Evolutionary conservation across 2,329 filamentous ascomycete genomes (phyloP).

Genomic region (Ceratocystis cubensis): DNA sequence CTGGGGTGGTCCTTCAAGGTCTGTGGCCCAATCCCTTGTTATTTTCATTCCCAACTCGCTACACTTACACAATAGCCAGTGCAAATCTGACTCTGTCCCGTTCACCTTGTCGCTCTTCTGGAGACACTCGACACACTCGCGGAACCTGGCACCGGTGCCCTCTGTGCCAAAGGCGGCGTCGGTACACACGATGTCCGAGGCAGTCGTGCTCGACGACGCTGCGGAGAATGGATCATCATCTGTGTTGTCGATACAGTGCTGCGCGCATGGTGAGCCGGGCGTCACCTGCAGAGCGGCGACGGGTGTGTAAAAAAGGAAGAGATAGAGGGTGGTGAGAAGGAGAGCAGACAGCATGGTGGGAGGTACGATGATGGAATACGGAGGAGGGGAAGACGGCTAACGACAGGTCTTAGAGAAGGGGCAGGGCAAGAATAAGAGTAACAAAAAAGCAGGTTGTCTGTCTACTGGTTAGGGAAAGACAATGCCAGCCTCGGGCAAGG

Average conservation of each 20-base stretch:
- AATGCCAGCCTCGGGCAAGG: too few relatives aligned
- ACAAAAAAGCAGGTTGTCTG: too few relatives aligned
- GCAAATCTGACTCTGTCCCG: conserved; percentile 32
- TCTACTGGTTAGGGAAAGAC: too few relatives aligned
- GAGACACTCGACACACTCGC: conserved; percentile 36
- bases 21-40: not conserved
- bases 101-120: conserved; percentile 34
- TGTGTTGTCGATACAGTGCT: conserved; percentile 34
- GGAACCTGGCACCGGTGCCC: conserved; percentile 34
- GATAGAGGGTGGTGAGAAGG: not conserved
- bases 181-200: conserved; percentile 37
- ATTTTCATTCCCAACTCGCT: not conserved
- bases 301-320: not conserved
- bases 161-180: conserved; percentile 32
- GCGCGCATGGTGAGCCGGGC: conserved; percentile 39
- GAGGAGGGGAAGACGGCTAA: not conserved
- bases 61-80: conserved; percentile 38
- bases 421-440: too few relatives aligned
- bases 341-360: not conserved
- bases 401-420: not conserved
- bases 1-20: too few relatives aligned
- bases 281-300: conserved; percentile 34
- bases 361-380: not conserved
- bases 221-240: conserved; percentile 29
- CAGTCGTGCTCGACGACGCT: conserved; percentile 31